Evolutionary conservation across 139 green algal genomes (phyloP).

Genomic region (Chlorella sorokiniana): DNA sequence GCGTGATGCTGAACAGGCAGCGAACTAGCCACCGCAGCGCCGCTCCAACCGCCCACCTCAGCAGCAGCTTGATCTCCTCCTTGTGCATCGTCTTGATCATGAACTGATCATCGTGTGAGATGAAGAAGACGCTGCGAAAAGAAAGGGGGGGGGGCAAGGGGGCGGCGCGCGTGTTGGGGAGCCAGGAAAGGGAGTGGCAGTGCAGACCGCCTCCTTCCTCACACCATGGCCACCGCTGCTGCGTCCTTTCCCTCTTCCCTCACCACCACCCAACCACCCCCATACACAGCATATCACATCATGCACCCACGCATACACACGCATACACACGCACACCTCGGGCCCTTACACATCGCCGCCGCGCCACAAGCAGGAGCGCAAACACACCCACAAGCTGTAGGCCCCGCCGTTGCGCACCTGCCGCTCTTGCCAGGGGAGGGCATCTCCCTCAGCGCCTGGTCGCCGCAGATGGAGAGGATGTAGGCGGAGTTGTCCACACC

Average conservation of each 20-base stretch:
- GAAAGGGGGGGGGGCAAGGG: not conserved
- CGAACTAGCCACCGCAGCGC: not conserved
- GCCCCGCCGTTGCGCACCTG: conserved; percentile 3
- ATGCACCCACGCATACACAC: no score
- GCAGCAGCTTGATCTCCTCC: conserved; percentile 72
- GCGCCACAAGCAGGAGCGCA: no score
- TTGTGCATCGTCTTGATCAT: conserved; percentile 83
- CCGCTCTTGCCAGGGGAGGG: conserved; percentile 89
- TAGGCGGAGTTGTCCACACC: conserved; percentile 59
- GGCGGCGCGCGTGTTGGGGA: not conserved
- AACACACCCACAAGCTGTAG: not conserved
- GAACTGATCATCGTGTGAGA: conserved; percentile 80
- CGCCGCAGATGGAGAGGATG: conserved; percentile 56
- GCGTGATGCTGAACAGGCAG: not conserved
- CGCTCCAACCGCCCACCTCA: conserved; percentile 13
- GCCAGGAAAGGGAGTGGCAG: no score
- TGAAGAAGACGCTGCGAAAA: conserved; percentile 76
- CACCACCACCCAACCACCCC: no score
- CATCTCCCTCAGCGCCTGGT: conserved; percentile 89
- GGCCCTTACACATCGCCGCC: no score
- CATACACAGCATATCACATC: no score
- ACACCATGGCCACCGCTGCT: no score
- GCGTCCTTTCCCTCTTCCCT: no score
- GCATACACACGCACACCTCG: no score
- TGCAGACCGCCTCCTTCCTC: no score